phyloP scores from a whole-genome alignment of 2,329 filamentous ascomycete genomes.

The Colletotrichum magnum region DNA sequence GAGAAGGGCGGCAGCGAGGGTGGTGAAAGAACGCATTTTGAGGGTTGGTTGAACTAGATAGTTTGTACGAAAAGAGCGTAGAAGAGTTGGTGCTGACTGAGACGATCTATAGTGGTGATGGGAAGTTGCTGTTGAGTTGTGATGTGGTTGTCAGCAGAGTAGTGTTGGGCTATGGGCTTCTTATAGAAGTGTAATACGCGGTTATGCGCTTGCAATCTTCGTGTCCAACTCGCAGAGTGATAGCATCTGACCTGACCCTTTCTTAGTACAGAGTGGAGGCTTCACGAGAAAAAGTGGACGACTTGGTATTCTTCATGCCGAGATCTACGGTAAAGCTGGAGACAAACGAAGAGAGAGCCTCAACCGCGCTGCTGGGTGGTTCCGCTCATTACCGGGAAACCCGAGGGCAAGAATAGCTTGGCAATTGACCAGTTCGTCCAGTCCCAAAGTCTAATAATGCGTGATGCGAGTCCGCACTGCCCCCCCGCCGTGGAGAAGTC shows the following conservation, averaged over 20 bases:
- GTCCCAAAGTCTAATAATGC: background rate
- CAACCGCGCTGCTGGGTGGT: background rate
- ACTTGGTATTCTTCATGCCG: background rate
- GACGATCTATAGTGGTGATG: background rate
- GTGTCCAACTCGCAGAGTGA: background rate
- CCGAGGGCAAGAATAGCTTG: slow-evolving; percentile 28
- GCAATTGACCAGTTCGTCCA: slow-evolving; percentile 12
- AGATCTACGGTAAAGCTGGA: background rate
- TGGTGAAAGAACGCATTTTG: slow-evolving; percentile 23
- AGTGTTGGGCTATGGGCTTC: background rate
- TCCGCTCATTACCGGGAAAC: slow-evolving; percentile 9
- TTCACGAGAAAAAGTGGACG: background rate
- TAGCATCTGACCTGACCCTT: background rate
- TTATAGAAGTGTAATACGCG: slow-evolving; percentile 20
- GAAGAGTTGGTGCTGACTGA: background rate
- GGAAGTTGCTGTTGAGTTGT: background rate
- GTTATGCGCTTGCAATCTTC: background rate
- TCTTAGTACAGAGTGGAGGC: background rate
- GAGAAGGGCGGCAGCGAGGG: slow-evolving; percentile 19
- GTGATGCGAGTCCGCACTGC: background rate
- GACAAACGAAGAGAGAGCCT: background rate
- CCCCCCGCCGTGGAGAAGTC: slow-evolving; percentile 17
- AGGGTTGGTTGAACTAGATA: background rate
- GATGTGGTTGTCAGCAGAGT: accelerated
- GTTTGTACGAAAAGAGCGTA: background rate